Base-by-base conservation (phyloP, 2,329 filamentous ascomycete species). In the Hymenoscyphus occultus region DNA sequence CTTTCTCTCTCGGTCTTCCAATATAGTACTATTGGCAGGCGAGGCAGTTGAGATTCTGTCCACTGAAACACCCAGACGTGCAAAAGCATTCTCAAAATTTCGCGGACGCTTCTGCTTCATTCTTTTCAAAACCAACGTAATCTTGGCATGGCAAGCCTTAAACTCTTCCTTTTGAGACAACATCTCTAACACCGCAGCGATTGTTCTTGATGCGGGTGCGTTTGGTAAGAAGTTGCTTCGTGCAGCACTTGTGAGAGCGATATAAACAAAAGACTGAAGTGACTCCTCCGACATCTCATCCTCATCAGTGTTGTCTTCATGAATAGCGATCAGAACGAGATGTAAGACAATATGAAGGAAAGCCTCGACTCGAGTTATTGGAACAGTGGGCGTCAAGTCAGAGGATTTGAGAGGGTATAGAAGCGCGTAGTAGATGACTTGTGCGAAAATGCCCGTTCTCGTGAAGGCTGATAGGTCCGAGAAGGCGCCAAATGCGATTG, bases 261-360 rank as follows among this genome's bases (percentile, higher is more conserved):
- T 86, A 28, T 85, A 82, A 32, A 92, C 84, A 73, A 97, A 96
- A 0, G 92, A 96, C 4, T 81, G 80, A 60, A 78, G 77, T 13
- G 78, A 78, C 22, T 82, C 79, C 61, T 80, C 78, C 1, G 77
- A 76, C 72, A 80, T 77, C 12, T 81, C 81, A 40, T 82, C 80
- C 66, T 89, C 84, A 64, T 82, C 80, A 14, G 84, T 81, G 71
- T 85, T 82, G 73, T 98, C 95, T 77, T 98, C 95, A 2, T 91
- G 81, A 54, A 96, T 88, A 14, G 93, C 93, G 60, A 97, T 87
- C 51, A 98, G 84, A 3, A 92, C 84, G 12, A 99, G 82, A 76
- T 99, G 95, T 39, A 99, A 80, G 1, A 97, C 89, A 57, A 97
- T 90, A 74, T 98, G 94, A 39, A 98, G 79, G 77, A 96, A 97